Conservation (phyloP, 2,329 filamentous ascomycete species). For the Xenosphaeropsis pyriputrescens region DNA sequence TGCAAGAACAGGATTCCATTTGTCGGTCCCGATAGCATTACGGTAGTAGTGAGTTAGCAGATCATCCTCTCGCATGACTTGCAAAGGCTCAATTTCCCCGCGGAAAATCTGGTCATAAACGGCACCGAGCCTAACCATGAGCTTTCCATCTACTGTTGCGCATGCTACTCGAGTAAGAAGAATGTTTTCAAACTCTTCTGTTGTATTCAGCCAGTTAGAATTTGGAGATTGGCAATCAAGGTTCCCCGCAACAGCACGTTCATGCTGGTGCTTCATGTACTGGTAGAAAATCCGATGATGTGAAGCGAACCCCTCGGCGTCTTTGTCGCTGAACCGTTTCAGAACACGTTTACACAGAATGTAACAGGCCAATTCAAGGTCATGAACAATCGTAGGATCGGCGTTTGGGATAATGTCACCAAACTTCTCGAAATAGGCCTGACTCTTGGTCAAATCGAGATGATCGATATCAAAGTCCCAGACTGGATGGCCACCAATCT, state of each 20-base stretch:
- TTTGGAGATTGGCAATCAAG: background rate
- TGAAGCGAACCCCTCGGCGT: background rate
- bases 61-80: constrained; percentile 5
- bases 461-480: background rate
- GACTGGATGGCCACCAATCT: background rate
- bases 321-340: background rate
- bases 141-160: constrained; percentile 8
- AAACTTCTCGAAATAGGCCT: background rate
- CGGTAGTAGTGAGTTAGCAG: constrained; percentile 8
- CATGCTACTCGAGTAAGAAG: background rate
- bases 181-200: background rate
- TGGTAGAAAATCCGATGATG: background rate
- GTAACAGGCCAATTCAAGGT: background rate
- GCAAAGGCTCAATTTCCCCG: constrained; percentile 3
- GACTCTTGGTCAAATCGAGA: background rate
- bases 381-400: background rate
- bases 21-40: constrained; percentile 11
- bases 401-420: background rate
- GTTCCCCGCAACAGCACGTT: background rate
- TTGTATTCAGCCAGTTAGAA: background rate
- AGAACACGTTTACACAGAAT: background rate
- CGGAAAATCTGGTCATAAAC: constrained; percentile 4
- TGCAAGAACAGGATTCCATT: background rate
- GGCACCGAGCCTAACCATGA: constrained; percentile 16
- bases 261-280: background rate